Percentiles rank a stretch among this genome's conserved stretches.
phyloP scores from a whole-genome alignment of 2,329 filamentous ascomycete genomes.

The Gaeumannomyces tritici region DNA sequence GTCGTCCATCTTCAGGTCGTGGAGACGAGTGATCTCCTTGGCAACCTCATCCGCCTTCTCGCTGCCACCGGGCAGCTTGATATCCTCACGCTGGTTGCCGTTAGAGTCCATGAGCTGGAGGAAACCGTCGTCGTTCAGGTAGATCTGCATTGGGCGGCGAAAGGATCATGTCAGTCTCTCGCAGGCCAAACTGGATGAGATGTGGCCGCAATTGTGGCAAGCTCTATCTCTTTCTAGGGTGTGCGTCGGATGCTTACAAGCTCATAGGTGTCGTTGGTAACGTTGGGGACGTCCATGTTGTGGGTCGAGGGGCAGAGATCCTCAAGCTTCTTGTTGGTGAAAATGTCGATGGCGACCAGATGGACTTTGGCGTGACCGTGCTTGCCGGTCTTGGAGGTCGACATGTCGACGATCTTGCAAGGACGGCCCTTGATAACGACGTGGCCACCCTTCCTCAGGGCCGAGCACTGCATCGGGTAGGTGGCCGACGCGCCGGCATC shows the following conservation, averaged over 20 bases:
- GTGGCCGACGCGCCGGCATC: constrained; percentile 94
- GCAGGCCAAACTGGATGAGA: background rate
- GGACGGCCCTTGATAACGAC: constrained; percentile 98
- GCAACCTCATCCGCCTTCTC: constrained; percentile 51
- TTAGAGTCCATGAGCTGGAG: constrained; percentile 86
- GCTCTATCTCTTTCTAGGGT: background rate
- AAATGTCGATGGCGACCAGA: constrained; percentile 95
- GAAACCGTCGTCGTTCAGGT: constrained; percentile 90
- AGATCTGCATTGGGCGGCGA: constrained; percentile 50
- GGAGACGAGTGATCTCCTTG: constrained; percentile 75
- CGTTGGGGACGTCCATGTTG: constrained; percentile 97
- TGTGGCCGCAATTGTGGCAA: background rate
- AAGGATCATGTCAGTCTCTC: background rate
- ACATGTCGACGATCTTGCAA: constrained; percentile 99
- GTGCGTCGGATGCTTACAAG: constrained; percentile 54
- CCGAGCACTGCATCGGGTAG: constrained; percentile 98
- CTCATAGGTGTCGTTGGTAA: constrained; percentile 83
- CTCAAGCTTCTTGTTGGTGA: constrained; percentile 99
- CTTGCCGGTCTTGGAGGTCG: constrained; percentile 99
- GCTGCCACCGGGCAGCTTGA: constrained; percentile 74
- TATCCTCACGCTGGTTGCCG: constrained; percentile 86
- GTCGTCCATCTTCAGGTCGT: constrained; percentile 55
- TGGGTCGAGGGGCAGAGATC: constrained; percentile 97
- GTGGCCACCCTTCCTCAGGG: constrained; percentile 97
- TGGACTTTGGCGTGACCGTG: constrained; percentile 99